Evolutionary conservation across 148 eudicot genomes (phyloP), one percentile per base, ranked within the genome.

Genomic region (Tetragonia tetragonoides): DNA sequence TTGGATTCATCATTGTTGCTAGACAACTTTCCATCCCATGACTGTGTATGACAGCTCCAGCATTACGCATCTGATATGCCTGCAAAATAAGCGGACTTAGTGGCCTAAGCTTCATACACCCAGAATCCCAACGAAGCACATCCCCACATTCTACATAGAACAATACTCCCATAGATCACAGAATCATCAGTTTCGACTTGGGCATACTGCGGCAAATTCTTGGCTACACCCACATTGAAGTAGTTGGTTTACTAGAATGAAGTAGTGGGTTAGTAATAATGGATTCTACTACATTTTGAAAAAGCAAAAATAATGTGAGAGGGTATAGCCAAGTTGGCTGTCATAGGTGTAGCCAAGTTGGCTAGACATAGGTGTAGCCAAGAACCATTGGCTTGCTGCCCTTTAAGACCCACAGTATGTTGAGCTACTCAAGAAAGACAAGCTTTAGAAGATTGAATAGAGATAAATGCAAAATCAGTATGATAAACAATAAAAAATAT

Each of bases 21-120:
- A 95, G 76, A 79, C 99, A 95, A 73, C 94, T 91, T 85, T 95
- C 99, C 92, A 93, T 91, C 46, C 99, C 99, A 82, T 95, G 99
- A 75, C 99, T 95, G 84, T 95, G 99, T 82, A 95, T 95, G 57
- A 90, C 91, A 77, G 97, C 91, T 78, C 99, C 99, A 82, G 97
- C 97, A 89, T 89, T 92, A 79, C 97, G 86, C 97, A 89, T 90
- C 44, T 90, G 83, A 80, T 90, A 95, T 75, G 94, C 97, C 99
- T 95, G 89, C 74, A 77, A 80, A 72, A 51, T 24, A 78, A 61
- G 24, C 37, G 66, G 46, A 79, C 24, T 21, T 53, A 1, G 40
- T 37, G 42, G 14, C 66, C 75, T 61, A 28, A 69, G 70, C 38
- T 80, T 42, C 24, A 69, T 17, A 49, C 10, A 16, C 18, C 24